These are phyloP conservation scores for Brassica hybrid DNA, from an alignment of 441 rosid genomes.

Conservation along the genomic window DNA sequence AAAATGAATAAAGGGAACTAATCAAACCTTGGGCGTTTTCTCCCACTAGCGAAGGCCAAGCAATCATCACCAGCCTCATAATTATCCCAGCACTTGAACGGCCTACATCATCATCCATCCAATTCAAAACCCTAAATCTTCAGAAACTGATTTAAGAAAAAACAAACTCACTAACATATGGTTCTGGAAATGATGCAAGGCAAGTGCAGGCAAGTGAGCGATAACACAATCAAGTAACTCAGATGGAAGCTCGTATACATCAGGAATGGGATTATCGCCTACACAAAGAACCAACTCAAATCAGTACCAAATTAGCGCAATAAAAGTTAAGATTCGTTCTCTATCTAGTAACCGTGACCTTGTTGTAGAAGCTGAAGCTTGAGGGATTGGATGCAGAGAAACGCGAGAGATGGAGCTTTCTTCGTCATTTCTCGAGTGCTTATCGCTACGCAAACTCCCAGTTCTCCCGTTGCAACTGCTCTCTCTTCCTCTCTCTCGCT, in stretches of 20 bases:
- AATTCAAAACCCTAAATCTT: slow-evolving; percentile 9
- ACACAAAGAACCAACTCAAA: slow-evolving; percentile 10
- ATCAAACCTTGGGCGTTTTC: slow-evolving; percentile 71
- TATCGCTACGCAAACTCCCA: slow-evolving; percentile 22
- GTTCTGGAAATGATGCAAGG: slow-evolving; percentile 65
- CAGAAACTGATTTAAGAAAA: neutral
- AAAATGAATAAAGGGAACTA: neutral
- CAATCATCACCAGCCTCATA: slow-evolving; percentile 49
- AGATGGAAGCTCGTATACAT: slow-evolving; percentile 69
- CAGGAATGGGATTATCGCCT: slow-evolving; percentile 54
- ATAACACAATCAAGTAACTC: slow-evolving; percentile 60
- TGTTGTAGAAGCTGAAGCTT: slow-evolving; percentile 49
- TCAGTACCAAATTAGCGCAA: neutral
- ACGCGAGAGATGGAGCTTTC: slow-evolving; percentile 58
- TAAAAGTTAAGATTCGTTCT: neutral
- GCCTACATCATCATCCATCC: slow-evolving; percentile 49
- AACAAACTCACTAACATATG: slow-evolving; percentile 58
- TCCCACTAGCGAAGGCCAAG: slow-evolving; percentile 44
- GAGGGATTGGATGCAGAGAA: slow-evolving; percentile 53
- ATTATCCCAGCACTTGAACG: slow-evolving; percentile 48
- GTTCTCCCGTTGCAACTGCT: slow-evolving; percentile 19
- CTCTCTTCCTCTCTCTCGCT: neutral
- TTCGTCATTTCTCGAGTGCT: slow-evolving; percentile 39
- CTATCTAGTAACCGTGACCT: slow-evolving; percentile 42
- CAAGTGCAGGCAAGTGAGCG: slow-evolving; percentile 65